Base-by-base conservation (phyloP, 2,329 filamentous ascomycete genomes). In the Penicillium sp. region DNA sequence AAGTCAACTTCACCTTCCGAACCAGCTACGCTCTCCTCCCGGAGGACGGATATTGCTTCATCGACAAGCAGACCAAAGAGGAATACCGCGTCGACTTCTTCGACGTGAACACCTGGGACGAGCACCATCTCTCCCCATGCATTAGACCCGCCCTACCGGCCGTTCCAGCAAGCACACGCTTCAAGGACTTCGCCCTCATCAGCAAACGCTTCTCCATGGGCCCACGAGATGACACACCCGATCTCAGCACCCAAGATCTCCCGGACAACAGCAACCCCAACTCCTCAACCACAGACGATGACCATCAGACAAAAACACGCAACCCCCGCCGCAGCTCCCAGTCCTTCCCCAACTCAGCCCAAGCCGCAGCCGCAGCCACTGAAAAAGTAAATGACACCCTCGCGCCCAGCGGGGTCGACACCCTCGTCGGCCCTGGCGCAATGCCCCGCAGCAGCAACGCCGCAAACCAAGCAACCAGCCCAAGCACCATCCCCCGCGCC, bases 1-100 rank as follows among this genome's bases (percentile, higher is more conserved):
- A 95, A 71, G 93, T 96, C 67, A 96, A 96, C 76, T 96, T 98
- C 70, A 92, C 90, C 0, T 87, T 98, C 52, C 86, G 94, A 7
- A 96, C 92, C 0, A 93, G 88, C 43, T 97, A 91, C 70, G 87
- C 88, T 11, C 86, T 97, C 8, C 82, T 98, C 0, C 94, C 94
- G 0, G 89, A 96, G 58, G 89, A 95, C 67, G 92, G 92, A 0
- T 88, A 87, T 70, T 96, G 92, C 75, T 98, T 96, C 73, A 83
- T 96, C 69, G 89, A 97, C 77, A 91, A 89, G 68, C 76, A 87
- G 45, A 95, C 92, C 0, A 88, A 89, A 61, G 88, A 96, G 70
- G 84, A 90, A 63, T 96, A 94, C 69, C 87, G 83, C 0, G 83
- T 97, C 41, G 88, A 97, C 74, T 96, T 96, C 73, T 96, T 92